phyloP scores from a whole-genome alignment of 73 alveolate species.

The Paramecium sonneborni region DNA sequence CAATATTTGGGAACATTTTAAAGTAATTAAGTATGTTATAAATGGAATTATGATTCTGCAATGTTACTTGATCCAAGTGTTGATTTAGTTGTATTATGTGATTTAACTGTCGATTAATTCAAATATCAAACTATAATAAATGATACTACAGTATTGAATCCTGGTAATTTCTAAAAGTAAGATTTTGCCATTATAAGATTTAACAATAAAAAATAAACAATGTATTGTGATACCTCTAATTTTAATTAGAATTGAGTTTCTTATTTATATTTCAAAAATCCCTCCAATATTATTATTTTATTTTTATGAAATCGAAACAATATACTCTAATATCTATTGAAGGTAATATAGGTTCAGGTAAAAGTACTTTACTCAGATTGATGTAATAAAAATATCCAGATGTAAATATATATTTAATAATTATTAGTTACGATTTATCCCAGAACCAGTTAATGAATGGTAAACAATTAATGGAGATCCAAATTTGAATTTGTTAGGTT shows the following conservation, averaged over 20 bases:
- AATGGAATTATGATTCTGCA: slow-evolving; percentile 18
- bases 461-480: slow-evolving; percentile 62
- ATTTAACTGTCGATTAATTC: background rate
- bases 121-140: background rate
- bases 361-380: slow-evolving; percentile 53
- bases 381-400: slow-evolving; percentile 29
- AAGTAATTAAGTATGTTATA: background rate
- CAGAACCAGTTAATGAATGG: slow-evolving; percentile 67
- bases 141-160: background rate
- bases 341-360: slow-evolving; percentile 66
- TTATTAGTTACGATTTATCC: background rate
- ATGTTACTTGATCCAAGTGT: background rate
- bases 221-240: background rate
- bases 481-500: slow-evolving; percentile 44
- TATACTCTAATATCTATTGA: slow-evolving; percentile 53
- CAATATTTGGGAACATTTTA: background rate
- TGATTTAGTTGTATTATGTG: slow-evolving; percentile 4
- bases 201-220: background rate
- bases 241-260: background rate
- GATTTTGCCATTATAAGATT: background rate
- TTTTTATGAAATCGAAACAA: slow-evolving; percentile 12
- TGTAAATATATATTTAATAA: background rate
- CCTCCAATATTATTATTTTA: slow-evolving; percentile 41
- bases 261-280: background rate
- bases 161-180: background rate